These are phyloP conservation scores for Ceratocystis variospora DNA, from an alignment of 2,329 filamentous ascomycete genomes.

Conservation along the genomic window DNA sequence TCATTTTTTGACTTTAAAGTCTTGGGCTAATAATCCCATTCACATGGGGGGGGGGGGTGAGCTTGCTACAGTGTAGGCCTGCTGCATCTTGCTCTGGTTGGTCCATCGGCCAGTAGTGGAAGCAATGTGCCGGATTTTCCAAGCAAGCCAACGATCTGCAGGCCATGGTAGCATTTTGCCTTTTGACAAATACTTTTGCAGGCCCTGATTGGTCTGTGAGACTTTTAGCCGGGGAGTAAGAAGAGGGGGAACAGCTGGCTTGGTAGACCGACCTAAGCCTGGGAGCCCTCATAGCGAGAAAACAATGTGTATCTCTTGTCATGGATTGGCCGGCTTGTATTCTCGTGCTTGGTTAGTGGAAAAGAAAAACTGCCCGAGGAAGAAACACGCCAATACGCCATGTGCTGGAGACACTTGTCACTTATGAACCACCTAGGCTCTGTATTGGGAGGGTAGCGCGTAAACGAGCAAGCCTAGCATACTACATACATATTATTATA, in stretches of 20 bases:
- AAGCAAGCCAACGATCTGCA: neutral
- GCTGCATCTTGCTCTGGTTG: neutral
- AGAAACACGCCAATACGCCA: neutral
- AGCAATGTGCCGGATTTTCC: neutral
- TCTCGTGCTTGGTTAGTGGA: neutral
- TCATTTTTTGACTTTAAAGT: neutral
- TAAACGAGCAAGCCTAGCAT: neutral
- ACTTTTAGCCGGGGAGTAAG: neutral
- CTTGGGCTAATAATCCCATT: neutral
- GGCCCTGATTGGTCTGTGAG: slow-evolving; percentile 2
- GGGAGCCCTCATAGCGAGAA: neutral
- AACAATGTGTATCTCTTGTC: neutral
- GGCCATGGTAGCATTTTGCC: neutral
- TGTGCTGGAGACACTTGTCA: neutral
- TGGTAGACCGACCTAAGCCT: neutral
- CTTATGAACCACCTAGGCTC: neutral
- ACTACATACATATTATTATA: neutral
- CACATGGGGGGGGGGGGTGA: neutral
- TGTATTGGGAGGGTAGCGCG: neutral
- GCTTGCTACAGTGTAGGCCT: neutral
- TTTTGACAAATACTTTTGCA: slow-evolving; percentile 10
- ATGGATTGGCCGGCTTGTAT: neutral
- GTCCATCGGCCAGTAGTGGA: neutral
- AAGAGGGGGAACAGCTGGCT: neutral
- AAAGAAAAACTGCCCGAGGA: neutral